Conservation (phyloP, 2,329 filamentous ascomycete genomes). For the Pseudonectria buxi region DNA sequence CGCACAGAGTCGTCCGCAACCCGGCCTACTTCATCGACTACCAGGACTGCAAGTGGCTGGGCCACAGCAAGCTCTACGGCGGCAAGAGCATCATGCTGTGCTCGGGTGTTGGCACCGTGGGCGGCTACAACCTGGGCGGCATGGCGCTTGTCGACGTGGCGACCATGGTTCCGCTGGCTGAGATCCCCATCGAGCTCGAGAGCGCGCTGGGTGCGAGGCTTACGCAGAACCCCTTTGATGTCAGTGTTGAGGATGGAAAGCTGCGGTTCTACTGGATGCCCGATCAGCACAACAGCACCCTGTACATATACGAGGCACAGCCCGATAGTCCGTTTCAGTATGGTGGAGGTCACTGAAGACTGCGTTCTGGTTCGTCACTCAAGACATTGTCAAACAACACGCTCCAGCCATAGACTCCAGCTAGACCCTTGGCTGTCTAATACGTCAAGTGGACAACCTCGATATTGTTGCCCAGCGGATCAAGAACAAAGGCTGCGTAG, state of each 20-base stretch:
- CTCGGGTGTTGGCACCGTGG: constrained; percentile 36
- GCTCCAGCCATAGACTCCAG: no score
- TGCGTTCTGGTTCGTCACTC: no score
- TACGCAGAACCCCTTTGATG: constrained; percentile 44
- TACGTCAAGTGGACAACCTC: constrained; percentile 33
- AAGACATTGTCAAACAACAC: no score
- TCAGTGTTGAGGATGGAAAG: constrained; percentile 35
- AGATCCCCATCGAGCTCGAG: constrained; percentile 38
- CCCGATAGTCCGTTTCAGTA: constrained; percentile 14
- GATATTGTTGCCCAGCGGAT: constrained; percentile 47
- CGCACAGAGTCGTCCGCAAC: constrained; percentile 23
- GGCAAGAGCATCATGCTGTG: constrained; percentile 40
- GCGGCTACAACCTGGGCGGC: constrained; percentile 33
- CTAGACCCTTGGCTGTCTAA: background rate
- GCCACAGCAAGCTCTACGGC: constrained; percentile 30
- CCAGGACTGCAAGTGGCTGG: constrained; percentile 46
- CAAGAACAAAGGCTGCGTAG: constrained; percentile 44
- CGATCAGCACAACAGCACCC: constrained; percentile 38
- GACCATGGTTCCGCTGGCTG: constrained; percentile 37
- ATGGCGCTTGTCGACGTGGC: constrained; percentile 39
- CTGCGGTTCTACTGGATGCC: constrained; percentile 41
- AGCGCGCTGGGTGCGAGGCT: constrained; percentile 32
- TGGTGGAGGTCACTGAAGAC: constrained; percentile 11
- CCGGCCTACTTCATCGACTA: constrained; percentile 41
- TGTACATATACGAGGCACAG: constrained; percentile 41